Evolutionary conservation across 345 rosid species (phyloP), one percentile per base, ranked within the genome.

Genomic region (Mercurialis annua): DNA sequence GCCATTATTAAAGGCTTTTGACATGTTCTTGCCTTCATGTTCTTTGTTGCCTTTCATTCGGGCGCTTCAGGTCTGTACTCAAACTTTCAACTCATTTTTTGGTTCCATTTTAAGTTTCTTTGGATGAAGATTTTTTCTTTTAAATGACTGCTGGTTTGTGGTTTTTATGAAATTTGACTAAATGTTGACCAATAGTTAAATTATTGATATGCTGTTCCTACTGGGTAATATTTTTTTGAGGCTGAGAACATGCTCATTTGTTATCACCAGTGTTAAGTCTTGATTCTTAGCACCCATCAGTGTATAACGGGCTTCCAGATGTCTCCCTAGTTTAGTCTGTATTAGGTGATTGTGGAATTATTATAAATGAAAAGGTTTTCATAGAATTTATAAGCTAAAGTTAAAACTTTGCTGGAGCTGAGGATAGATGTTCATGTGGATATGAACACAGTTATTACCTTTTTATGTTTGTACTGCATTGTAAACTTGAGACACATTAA

Each of bases 11-110:
- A 89, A 90, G 79, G 95, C 99, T 72, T 94, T 94, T 81, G 99
- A 94, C 67, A 79, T 94, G 90, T 94, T 94, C 80, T 95, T 94
- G 76, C 97, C 99, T 69, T 91, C 96, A 15, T 91, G 95, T 77
- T 85, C 95, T 71, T 79, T 94, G 36, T 76, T 94, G 66, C 91
- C 97, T 75, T 89, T 94, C 79, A 71, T 91, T 78, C 92, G 99
- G 53, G 96, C 97, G 65, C 95, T 94, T 79, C 99, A 94, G 99
- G 99, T 93, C 64, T 71, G 86, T 78, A 72, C 56, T 68, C 72
- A 67, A 73, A 71, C 66, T 62, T 67, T 10, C 48, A 43, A 34
- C 55, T 40, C 30, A 27, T 21, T 33, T 69, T 69, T 53, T 18
- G 21, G 11, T 36, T 79, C 56, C 36, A 43, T 76, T 53, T 10